Base-by-base conservation (phyloP, 768 basidiomycete genomes). In the Coprinopsis sp. region DNA sequence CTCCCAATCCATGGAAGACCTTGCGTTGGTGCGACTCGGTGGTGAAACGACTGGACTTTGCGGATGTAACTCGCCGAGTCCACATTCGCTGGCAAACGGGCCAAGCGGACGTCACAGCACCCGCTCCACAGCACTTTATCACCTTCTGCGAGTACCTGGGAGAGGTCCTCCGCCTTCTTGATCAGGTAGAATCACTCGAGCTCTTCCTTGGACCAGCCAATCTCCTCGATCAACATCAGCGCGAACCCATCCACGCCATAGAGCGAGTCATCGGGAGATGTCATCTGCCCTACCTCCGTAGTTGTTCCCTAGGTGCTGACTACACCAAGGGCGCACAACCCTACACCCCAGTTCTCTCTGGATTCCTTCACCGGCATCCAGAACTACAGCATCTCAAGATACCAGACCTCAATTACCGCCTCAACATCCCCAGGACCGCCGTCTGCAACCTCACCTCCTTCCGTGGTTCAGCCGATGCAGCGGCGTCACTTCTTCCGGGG, bases 401-500 rank as follows among this genome's bases (percentile, higher is more conserved):
- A 30, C 63, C 65, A n/a, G 75, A 77, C 59, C 68, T 73, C 51
- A 65, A 67, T 48, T 54, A 68, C 27, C 56, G 66, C 6, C 64
- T 82, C 23, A 50, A 56, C 43, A 64, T 81, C 23, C 63, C 68
- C 6, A 55, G 69, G n/a, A 46, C 56, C 46, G 72, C 74, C 43
- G 65, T 84, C 16, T 76, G 77, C 4, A 52, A 51, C 37, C 71
- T 86, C 19, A 54, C 68, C 11, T 71, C 71, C 42, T 84, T 83
- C 70, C 78, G 79, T 46, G 82, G 82, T 48, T 70, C 74, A 27
- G 72, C 81, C 46, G 69, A 70, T 57, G 69, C 76, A n/a, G 81
- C 81, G 2, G 79, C 80, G 37, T 62, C 68, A 14, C 55, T 84
- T 37, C 72, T 84, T 43, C 83, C 82, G 4, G 80, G 80, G 16